Evolutionary conservation across 2,329 filamentous ascomycete genomes (phyloP).

Genomic region (Pseudocercospora pini-densiflorae): DNA sequence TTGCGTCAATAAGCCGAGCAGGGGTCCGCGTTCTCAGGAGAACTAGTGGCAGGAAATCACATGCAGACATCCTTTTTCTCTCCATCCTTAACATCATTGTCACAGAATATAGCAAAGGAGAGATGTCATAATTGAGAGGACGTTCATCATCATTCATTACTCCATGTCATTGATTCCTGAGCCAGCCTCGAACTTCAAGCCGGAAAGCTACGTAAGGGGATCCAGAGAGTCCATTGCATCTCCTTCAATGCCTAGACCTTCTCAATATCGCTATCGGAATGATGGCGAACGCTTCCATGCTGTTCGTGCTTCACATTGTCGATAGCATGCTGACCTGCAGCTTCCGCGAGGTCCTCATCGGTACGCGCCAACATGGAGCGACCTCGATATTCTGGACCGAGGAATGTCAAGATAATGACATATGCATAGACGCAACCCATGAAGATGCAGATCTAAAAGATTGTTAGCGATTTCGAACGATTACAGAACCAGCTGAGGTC

Average conservation of each 20-base stretch:
- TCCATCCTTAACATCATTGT: neutral
- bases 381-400: constrained; percentile 60
- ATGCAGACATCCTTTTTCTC: neutral
- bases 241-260: constrained; percentile 8
- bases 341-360: constrained; percentile 39
- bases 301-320: constrained; percentile 15
- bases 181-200: neutral
- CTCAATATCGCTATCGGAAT: constrained; percentile 18
- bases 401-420: constrained; percentile 63
- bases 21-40: neutral
- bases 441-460: constrained; percentile 55
- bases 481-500: constrained; percentile 47
- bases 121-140: neutral
- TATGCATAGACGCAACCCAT: constrained; percentile 80
- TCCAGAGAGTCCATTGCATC: neutral
- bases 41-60: neutral
- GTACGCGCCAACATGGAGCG: constrained; percentile 38
- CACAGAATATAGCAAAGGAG: neutral
- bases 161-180: too few relatives aligned
- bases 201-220: neutral
- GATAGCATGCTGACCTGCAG: constrained; percentile 28
- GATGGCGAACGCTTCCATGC: constrained; percentile 11
- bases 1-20: constrained; percentile 2
- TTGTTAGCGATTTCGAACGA: neutral
- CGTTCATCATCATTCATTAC: neutral